Percentiles rank a stretch among this genome's conserved stretches.
Conservation (phyloP, 1,284 basidiomycete genomes). For the Peniophora sp. region DNA sequence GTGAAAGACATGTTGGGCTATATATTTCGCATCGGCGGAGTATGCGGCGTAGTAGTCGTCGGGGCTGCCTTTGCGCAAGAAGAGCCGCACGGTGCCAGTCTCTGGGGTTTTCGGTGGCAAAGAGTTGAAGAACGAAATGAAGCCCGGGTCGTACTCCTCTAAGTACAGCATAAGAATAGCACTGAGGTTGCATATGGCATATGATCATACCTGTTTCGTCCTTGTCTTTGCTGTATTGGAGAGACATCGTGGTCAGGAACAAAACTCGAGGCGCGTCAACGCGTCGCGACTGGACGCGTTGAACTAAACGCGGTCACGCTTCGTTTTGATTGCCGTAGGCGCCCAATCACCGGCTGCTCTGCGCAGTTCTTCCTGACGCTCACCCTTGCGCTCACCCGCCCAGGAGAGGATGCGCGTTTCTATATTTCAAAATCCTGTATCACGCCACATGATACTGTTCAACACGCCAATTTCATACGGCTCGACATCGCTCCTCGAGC, state of each 20-base stretch:
- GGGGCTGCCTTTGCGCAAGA: conserved; percentile 59
- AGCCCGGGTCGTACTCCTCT: conserved; percentile 48
- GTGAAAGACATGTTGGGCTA: conserved; percentile 81
- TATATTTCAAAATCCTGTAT: too few relatives aligned
- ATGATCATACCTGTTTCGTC: conserved; percentile 40
- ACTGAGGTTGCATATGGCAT: conserved; percentile 5
- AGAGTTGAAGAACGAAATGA: conserved; percentile 65
- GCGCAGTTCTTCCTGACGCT: too few relatives aligned
- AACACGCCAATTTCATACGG: too few relatives aligned
- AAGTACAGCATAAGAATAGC: neutral
- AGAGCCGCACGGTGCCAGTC: conserved; percentile 73
- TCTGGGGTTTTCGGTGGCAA: conserved; percentile 64
- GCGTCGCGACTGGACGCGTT: neutral
- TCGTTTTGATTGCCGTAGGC: neutral
- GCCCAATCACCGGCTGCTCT: too few relatives aligned
- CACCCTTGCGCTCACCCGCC: too few relatives aligned
- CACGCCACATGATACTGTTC: too few relatives aligned
- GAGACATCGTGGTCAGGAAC: conserved; percentile 27
- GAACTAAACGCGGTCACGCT: neutral
- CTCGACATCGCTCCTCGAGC: too few relatives aligned
- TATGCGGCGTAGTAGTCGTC: conserved; percentile 86
- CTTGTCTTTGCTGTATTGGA: conserved; percentile 70
- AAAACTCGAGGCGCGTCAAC: neutral
- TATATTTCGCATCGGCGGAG: conserved; percentile 81
- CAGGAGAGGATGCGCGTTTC: too few relatives aligned